Base-by-base conservation (phyloP, 2,329 filamentous ascomycete species). In the Chaetomiaceae sp. region DNA sequence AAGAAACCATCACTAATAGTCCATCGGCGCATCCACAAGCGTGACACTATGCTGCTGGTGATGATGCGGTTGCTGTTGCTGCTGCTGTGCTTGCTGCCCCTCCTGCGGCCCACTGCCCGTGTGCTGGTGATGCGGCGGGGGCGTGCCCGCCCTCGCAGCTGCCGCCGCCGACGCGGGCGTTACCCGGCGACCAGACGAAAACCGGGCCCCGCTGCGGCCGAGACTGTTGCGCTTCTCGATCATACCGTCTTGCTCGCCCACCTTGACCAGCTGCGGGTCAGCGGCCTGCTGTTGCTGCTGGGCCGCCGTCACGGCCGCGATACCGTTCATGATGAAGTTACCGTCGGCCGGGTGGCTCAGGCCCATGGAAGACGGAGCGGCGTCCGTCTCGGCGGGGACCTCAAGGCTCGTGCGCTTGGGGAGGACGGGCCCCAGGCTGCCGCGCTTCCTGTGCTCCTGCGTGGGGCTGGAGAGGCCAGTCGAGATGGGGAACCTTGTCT, bases 401-500 rank as follows among this genome's bases (percentile, higher is more conserved):
- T 95, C 90, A 2, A 96, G 80, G 65, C 89, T 94, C 43, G 84
- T 75, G 59, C 86, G 77, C 69, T 83, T 84, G 54, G 75, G 65
- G 34, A 72, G 73, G 17, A 81, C 71, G 37, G 79, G 77, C 48
- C 75, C 75, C 49, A 82, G 63, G 65, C 75, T 77, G 61, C 66
- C 66, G 19, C 78, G 75, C 69, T 79, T 76, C 69, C 79, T 75
- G 47, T 76, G 43, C 37, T 77, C 81, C 53, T 68, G 75, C 56
- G 72, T 75, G 53, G 76, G 73, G 43, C 75, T 83, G 57, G 81
- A 84, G 63, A 72, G 80, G 60, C 81, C 83, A 6, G 88, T 84
- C 60, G 84, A 80, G 60, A 96, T 87, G 1, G 90, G 94, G 76
- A 96, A 96, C 37, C 91, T 82, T 8, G 88, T 95, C 65, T 85